Base-by-base conservation (phyloP, 805 yeast species). In the Wickerhamiella occidentalis region DNA sequence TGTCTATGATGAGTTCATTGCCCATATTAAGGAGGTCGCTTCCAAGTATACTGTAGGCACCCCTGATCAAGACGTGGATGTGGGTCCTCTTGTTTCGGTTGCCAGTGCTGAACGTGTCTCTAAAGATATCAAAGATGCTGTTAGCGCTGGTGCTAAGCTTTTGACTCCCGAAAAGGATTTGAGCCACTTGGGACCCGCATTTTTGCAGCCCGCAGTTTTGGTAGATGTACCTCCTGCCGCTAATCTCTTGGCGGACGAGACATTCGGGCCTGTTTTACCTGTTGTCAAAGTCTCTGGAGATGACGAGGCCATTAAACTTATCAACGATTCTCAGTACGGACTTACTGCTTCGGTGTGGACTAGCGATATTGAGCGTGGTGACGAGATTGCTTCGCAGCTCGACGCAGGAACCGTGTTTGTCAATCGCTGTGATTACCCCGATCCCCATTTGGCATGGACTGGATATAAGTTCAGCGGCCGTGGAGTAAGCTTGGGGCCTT, bases 311-410 rank as follows among this genome's bases (percentile, higher is more conserved):
- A 71, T 86, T 53, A 71, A 68, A 47, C 69, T 74, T 67, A 88
- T 92, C 55, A 86, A 86, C 67, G 79, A 80, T 65, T 74, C 87
- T 36, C 77, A 76, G 50, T 84, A 80, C 62, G 95, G 95, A 58
- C 75, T 86, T 58, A 94, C 94, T 61, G 92, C 94, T 48, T 92
- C 86, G 58, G 76, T 86, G 51, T 92, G 85, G 74, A 79, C 95
- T 42, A 68, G 72, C 47, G 78, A 82, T 61, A 60, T 80, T 51
- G 77, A 73, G 70, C 79, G 73, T 58, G 92, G 85, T 12, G 86
- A 82, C 60, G 65, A 66, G 49, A 65, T 79, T 61, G 84, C 84
- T 5, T 61, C 71, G 49, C 75, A 73, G 42, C 60, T 80, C 48
- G 75, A 76, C 50, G 79, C 82, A 3, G 86, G 86, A 22, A 75